phyloP scores from a whole-genome alignment of 768 basidiomycete species.

The Lyophyllum semitale region DNA sequence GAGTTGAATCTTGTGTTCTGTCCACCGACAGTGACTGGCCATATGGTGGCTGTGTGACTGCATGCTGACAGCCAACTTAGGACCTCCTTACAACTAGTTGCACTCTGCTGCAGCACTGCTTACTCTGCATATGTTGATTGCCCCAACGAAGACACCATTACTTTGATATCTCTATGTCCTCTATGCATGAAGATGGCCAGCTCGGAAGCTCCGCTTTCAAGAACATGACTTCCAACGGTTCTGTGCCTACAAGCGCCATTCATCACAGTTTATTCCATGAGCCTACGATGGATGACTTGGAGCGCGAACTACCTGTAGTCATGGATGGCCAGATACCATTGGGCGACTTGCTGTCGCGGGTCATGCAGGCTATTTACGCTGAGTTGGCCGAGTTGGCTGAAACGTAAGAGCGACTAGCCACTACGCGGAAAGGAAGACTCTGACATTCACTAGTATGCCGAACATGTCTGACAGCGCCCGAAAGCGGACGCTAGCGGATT shows the following conservation, averaged over 20 bases:
- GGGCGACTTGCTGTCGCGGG: slow-evolving; percentile 72
- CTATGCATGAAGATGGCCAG: slow-evolving; percentile 15
- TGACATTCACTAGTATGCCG: slow-evolving; percentile 53
- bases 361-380: slow-evolving; percentile 79
- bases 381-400: slow-evolving; percentile 84
- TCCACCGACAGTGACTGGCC: background rate
- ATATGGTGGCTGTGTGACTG: slow-evolving; percentile 1
- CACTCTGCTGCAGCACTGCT: background rate
- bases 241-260: background rate
- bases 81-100: background rate
- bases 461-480: slow-evolving; percentile 81
- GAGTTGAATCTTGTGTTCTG: background rate
- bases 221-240: background rate
- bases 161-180: background rate
- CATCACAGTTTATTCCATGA: slow-evolving; percentile 12
- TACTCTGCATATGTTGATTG: background rate
- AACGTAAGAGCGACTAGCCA: slow-evolving; percentile 60
- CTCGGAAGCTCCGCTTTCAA: background rate
- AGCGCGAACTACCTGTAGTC: slow-evolving; percentile 74
- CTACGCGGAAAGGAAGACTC: background rate
- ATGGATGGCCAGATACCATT: slow-evolving; percentile 74
- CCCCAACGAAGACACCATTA: background rate
- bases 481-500: slow-evolving; percentile 82
- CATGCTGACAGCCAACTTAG: too few relatives aligned
- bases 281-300: slow-evolving; percentile 56